Conservation (phyloP, 768 basidiomycete genomes). For the Leccinellum rugosiceps region DNA sequence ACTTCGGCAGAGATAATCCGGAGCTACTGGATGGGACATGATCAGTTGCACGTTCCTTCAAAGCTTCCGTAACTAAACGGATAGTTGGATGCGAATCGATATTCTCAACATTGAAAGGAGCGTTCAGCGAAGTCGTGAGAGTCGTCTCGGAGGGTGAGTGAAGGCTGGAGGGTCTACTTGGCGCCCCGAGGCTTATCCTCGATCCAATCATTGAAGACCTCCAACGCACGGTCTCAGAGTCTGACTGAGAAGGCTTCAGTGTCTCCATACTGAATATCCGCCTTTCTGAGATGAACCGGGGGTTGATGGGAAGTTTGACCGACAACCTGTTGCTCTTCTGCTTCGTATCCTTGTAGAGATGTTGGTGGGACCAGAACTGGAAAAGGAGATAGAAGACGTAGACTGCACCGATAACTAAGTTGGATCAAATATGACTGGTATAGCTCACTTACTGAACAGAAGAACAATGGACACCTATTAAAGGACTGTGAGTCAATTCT, state of each 20-base stretch:
- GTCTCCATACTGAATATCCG: constrained; percentile 26
- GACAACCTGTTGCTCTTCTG: constrained; percentile 42
- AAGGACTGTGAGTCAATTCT: constrained; percentile 1
- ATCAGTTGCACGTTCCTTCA: constrained; percentile 2
- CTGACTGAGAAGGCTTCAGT: constrained; percentile 16
- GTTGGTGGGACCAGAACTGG: constrained; percentile 54
- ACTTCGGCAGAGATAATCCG: constrained; percentile 6
- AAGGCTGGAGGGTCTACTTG: constrained; percentile 10
- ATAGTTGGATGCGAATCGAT: constrained; percentile 15
- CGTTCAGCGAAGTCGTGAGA: constrained; percentile 11
- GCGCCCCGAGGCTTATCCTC: constrained; percentile 6
- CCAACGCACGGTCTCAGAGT: constrained; percentile 18
- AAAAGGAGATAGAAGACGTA: constrained; percentile 52
- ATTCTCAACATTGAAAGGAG: constrained; percentile 3
- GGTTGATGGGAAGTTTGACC: constrained; percentile 30
- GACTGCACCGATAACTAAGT: constrained; percentile 31
- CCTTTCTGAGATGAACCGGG: constrained; percentile 26
- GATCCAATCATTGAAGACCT: constrained; percentile 11
- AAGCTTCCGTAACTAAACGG: constrained; percentile 22
- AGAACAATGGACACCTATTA: constrained; percentile 49
- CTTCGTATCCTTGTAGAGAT: constrained; percentile 48
- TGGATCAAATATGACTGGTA: neutral
- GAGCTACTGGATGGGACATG: neutral
- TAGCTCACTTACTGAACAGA: constrained; percentile 41
- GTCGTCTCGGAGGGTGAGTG: constrained; percentile 29